These are phyloP conservation scores for Hygrocybe punicea DNA, from an alignment of 768 basidiomycete genomes.

Conservation along the genomic window DNA sequence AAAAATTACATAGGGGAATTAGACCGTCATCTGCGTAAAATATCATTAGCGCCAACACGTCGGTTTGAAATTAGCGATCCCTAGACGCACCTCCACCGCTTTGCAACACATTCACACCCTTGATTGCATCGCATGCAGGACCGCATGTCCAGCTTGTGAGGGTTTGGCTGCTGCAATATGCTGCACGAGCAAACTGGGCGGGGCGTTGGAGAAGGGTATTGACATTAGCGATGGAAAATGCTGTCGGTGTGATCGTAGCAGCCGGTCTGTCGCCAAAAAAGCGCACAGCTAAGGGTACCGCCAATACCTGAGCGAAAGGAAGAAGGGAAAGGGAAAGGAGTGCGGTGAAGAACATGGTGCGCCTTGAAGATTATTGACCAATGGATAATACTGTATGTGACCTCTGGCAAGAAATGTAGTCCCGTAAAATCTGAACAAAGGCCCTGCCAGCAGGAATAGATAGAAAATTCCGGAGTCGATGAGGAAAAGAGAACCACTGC, in stretches of 20 bases:
- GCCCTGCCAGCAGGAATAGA: no score
- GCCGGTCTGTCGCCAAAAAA: not conserved
- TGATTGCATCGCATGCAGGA: conserved; percentile 29
- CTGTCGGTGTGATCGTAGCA: not conserved
- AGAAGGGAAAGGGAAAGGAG: not conserved
- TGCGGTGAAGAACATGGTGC: not conserved
- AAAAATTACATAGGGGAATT: conserved; percentile 29
- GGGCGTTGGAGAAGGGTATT: conserved; percentile 17
- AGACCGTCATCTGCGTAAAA: conserved; percentile 23
- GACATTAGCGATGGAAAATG: not conserved
- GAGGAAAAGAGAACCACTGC: no score
- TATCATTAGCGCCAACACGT: not conserved
- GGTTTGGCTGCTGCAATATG: conserved; percentile 34
- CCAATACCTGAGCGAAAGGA: not conserved
- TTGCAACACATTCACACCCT: conserved; percentile 24
- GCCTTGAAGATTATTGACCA: not conserved
- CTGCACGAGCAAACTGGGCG: conserved; percentile 36
- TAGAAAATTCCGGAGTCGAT: no score
- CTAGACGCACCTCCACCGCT: conserved; percentile 35
- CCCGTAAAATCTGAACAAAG: no score
- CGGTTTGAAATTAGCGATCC: not conserved
- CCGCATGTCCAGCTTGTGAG: conserved; percentile 38
- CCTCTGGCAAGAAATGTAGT: not conserved
- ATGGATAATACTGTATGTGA: not conserved
- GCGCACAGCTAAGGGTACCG: not conserved